Evolutionary conservation across 2,329 filamentous ascomycete species (phyloP), one percentile per base, ranked within the genome.

Genomic region (Fusarium solani-melongenae): DNA sequence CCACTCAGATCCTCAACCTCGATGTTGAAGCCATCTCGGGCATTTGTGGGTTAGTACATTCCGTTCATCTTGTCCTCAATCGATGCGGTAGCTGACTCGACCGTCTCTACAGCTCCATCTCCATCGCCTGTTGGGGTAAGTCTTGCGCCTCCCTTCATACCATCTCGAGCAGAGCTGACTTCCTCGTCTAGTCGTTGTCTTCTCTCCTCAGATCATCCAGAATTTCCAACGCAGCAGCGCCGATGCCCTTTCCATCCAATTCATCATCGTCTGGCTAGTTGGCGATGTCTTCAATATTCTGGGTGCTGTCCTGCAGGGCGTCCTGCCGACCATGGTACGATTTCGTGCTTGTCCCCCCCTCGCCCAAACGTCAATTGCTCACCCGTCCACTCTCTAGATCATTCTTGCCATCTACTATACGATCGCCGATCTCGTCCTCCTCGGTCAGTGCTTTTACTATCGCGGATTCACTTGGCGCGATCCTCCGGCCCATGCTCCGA

Each of bases 281-380:
- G 96, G 96, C 61, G 96, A 99, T 91, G 92, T 98, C 74, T 98
- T 98, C 87, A 98, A 98, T 81, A 97, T 98, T 72, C 87, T 97
- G 4, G 96, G 96, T n/a, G 94, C 95, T 20, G 91, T 98, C 17
- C 83, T 98, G 12, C 96, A 98, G 82, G 93, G 94, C 64, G 96
- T 99, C 8, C 83, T 98, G 62, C 95, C 96, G 1, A 99, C 96
- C 0, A 98, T 98, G 95, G 89, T 92, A 80, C 70, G 83, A 62
- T 49, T 51, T 24, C 46, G 59, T 53, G 20, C 64, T 20, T 53
- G 29, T 7, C 10, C 39, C 31, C 34, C 31, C 41, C 29, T 24
- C 15, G 11, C 20, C 15, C 33, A 17, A 36, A 33, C 11, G 15
- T 9, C 31, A 36, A 39, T 61, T 51, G 44, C 75, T 76, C 41